Conservation (phyloP, 23 red algal genomes). For the Gracilaria gracilis region DNA sequence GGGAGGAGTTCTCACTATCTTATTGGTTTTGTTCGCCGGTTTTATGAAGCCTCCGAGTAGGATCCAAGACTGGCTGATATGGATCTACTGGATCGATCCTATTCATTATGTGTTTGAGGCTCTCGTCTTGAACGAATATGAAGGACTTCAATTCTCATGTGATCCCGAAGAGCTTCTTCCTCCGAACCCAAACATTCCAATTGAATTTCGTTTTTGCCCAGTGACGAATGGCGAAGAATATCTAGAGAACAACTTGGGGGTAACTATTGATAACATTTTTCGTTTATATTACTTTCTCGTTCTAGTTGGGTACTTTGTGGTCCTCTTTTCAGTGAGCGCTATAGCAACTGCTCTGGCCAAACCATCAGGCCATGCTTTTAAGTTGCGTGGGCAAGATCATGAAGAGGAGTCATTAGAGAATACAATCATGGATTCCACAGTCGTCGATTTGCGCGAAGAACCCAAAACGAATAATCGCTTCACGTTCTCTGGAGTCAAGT, state of each 20-base stretch:
- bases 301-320: constrained; percentile 54
- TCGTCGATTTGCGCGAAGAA: neutral
- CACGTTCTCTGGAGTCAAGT: constrained; percentile 61
- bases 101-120: constrained; percentile 86
- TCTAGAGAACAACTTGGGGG: constrained; percentile 53
- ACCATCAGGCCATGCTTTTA: constrained; percentile 45
- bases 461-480: constrained; percentile 23
- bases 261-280: constrained; percentile 53
- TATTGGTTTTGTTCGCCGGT: constrained; percentile 78
- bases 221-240: constrained; percentile 66
- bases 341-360: constrained; percentile 33
- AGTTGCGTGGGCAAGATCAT: neutral
- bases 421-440: neutral
- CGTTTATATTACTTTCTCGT: constrained; percentile 78
- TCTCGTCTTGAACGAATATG: constrained; percentile 86
- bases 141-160: constrained; percentile 75
- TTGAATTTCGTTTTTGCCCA: constrained; percentile 58
- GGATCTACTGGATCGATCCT: constrained; percentile 94
- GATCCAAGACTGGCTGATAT: constrained; percentile 79
- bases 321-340: constrained; percentile 50
- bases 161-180: constrained; percentile 67
- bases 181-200: constrained; percentile 42
- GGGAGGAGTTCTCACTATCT: constrained; percentile 66
- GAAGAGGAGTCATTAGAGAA: neutral
- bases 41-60: constrained; percentile 68